Conservation (phyloP, 1,139 yeast genomes). For the Saccharomyces hybrid region DNA sequence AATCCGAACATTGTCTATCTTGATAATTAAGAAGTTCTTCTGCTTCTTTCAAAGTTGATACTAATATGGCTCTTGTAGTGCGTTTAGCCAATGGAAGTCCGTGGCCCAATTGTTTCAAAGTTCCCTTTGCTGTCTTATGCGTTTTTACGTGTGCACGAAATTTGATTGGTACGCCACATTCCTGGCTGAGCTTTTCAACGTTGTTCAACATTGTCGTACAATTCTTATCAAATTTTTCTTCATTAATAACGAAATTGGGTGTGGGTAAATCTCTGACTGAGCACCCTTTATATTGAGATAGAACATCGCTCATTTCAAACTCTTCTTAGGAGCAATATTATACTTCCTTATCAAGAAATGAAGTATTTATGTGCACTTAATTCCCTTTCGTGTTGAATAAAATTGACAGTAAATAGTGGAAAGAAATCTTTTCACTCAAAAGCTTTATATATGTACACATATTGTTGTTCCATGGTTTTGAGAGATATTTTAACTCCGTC, state of each 20-base stretch:
- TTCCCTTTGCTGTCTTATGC: constrained; percentile 52
- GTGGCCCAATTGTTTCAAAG: constrained; percentile 41
- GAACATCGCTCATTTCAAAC: constrained; percentile 9
- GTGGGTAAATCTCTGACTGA: constrained; percentile 40
- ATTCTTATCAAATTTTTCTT: constrained; percentile 34
- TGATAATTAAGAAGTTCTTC: constrained; percentile 45
- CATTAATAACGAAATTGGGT: constrained; percentile 45
- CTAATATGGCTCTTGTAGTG: constrained; percentile 47
- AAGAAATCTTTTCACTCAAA: neutral
- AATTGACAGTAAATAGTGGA: neutral
- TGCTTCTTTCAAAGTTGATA: constrained; percentile 65
- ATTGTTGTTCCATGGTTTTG: neutral
- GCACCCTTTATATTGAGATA: constrained; percentile 14
- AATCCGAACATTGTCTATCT: constrained; percentile 34
- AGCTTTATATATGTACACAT: neutral
- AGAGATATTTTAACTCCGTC: neutral
- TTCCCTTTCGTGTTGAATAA: neutral
- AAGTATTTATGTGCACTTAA: neutral
- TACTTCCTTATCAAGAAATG: neutral
- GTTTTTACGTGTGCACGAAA: constrained; percentile 67
- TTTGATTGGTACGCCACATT: constrained; percentile 35
- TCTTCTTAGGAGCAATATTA: constrained; percentile 8
- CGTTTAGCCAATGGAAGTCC: constrained; percentile 34
- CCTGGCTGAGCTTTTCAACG: constrained; percentile 19
- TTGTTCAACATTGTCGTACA: constrained; percentile 37